Evolutionary conservation across 2,329 filamentous ascomycete genomes (phyloP), one percentile per base, ranked within the genome.

Genomic region (Colletotrichum ledebouriae): DNA sequence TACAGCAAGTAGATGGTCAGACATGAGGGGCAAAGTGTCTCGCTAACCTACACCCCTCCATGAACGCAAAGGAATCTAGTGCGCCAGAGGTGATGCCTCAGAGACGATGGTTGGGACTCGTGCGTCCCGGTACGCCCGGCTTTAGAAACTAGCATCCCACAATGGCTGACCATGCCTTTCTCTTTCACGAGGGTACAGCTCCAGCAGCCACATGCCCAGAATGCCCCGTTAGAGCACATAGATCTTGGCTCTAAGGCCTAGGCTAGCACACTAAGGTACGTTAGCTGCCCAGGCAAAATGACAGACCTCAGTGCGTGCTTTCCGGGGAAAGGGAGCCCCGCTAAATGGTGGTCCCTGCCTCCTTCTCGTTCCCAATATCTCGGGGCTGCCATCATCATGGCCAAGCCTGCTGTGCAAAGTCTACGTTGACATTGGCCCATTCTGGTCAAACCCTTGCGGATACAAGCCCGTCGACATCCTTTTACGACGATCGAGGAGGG

Each of bases 31-130:
- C 12, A 37, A 53, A 53, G 29, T 53, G 29, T 53, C 25, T 47
- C 12, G 34, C 20, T 25, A 39, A 29, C 29, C 25, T 12, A 37
- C 41, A 37, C 29, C 11, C 39, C 20, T 34, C 39, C 20, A 25
- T 41, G 44, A 52, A 55, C 49, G 61, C 42, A 41, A 55, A 37
- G 42, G n/a, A n/a, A 59, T 15, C 7, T n/a, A 42, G n/a, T 37
- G 13, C 34, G 15, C 39, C 58, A 29, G 37, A 33, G 11, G 17
- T 37, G n/a, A 20, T 42, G 37, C 20, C 25, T 33, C 29, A 39
- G 9, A n/a, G 42, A 20, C 57, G 29, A 25, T 37, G n/a, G 22
- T 13, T 55, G n/a, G 22, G 37, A 4, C 12, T 62, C 22, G 50
- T 58, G n/a, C 56, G 50, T 42, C 42, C 37, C 42, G 41, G 49